Percentiles rank a stretch among this genome's conserved stretches.
phyloP scores from a whole-genome alignment of 169 alveolate species.

The Plasmodium malariae region DNA sequence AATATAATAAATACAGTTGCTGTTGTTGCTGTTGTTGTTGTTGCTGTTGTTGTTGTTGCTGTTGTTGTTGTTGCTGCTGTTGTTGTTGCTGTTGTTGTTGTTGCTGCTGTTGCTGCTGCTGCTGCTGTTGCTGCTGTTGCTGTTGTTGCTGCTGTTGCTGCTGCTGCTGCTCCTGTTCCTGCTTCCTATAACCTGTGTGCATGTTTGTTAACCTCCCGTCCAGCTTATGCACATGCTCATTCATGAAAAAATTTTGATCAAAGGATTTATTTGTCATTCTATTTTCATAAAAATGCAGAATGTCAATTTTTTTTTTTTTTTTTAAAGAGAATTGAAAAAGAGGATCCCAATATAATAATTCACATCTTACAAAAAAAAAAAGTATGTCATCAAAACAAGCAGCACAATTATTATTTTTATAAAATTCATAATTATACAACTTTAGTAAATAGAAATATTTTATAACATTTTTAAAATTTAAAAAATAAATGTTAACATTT shows the following conservation, averaged over 20 bases:
- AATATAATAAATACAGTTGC: background rate
- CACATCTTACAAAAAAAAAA: constrained; percentile 63
- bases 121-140: background rate
- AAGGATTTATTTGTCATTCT: background rate
- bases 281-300: constrained; percentile 1
- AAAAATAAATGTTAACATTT: constrained; percentile 43
- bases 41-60: background rate
- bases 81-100: too few species aligned
- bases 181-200: background rate
- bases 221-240: background rate
- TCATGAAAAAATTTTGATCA: background rate
- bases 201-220: background rate
- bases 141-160: too few species aligned
- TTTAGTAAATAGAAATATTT: constrained; percentile 59
- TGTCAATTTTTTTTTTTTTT: constrained; percentile 25
- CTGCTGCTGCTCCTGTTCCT: background rate
- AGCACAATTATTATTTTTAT: constrained; percentile 4
- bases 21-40: background rate
- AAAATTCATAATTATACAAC: constrained; percentile 49
- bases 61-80: background rate
- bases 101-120: background rate
- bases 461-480: constrained; percentile 64
- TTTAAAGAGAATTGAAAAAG: constrained; percentile 39
- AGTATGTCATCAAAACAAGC: constrained; percentile 29
- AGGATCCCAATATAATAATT: constrained; percentile 74